Base-by-base conservation (phyloP, 768 basidiomycete genomes). In the Pisolithus albus region DNA sequence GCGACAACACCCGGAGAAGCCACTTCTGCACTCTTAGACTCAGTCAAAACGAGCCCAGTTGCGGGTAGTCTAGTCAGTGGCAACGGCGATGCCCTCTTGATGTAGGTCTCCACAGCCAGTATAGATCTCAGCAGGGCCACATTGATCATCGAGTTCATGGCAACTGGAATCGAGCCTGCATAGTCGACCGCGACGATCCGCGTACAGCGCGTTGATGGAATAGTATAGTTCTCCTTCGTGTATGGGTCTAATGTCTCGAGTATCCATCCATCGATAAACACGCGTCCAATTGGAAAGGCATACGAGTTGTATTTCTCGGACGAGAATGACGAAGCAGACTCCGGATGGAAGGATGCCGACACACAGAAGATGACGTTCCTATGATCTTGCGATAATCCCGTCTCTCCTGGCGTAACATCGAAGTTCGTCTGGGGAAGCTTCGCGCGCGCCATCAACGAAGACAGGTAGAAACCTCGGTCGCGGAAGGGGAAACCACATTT, bases 231-330 rank as follows among this genome's bases (percentile, higher is more conserved):
- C 68, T 95, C 92, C 54, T 84, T 85, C 21, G 91, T 87, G 58
- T 97, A 97, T 0, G 94, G 93, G 62, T 98, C 95, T 44, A 98
- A 78, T 4, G 95, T 97, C 72, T 99, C 93, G 60, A 96, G 69
- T 30, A 95, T 83, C 96, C 96, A 99, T 2, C 88, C 95, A 61
- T 97, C 93, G 6, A 99, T 71, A 57, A 88, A 84, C 32, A 92
- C 74, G 13, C 87, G 81, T 2, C 92, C 95, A 15, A 89, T 73
- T 0, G 91, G 89, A 8, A 91, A 75, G 1, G 52, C 61, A 48
- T 81, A 79, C 0, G 90, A 74, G 65, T 98, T 97, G 66, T 88
- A 86, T 63, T 89, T 92, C 7, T 68, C 62, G 2, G 77, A 41
- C 19, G 78, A 74, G 61, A 88, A 90, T 1, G 70, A 61, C 13